Percentiles rank a stretch among this genome's conserved stretches.
Evolutionary conservation across 805 yeast genomes (phyloP).

Genomic region (Nakazawaea wickerhamii): DNA sequence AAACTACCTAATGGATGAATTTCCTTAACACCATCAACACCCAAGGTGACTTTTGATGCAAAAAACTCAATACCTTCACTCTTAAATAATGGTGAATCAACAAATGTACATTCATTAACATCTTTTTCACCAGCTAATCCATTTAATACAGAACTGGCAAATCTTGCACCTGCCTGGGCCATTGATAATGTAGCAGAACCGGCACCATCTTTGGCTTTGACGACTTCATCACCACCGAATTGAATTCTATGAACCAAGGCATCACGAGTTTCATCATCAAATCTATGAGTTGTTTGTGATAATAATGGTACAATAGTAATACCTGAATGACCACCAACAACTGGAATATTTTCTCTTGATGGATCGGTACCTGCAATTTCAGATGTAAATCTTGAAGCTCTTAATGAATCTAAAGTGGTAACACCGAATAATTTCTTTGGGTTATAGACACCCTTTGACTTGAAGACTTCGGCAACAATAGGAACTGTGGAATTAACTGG

Average conservation of each 20-base stretch:
- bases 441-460: slow-evolving; percentile 81
- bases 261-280: slow-evolving; percentile 53
- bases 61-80: slow-evolving; percentile 93
- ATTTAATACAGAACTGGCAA: slow-evolving; percentile 61
- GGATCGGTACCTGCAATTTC: slow-evolving; percentile 71
- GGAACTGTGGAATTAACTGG: slow-evolving; percentile 98
- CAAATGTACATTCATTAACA: slow-evolving; percentile 48
- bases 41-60: slow-evolving; percentile 91
- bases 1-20: slow-evolving; percentile 74
- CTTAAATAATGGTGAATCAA: slow-evolving; percentile 77
- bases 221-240: slow-evolving; percentile 89
- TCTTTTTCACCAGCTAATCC: slow-evolving; percentile 42
- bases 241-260: slow-evolving; percentile 83
- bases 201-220: slow-evolving; percentile 77
- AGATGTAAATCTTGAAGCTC: slow-evolving; percentile 81
- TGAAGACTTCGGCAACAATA: slow-evolving; percentile 88
- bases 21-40: slow-evolving; percentile 82
- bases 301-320: slow-evolving; percentile 91
- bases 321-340: slow-evolving; percentile 98
- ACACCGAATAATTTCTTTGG: slow-evolving; percentile 93
- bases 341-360: slow-evolving; percentile 69
- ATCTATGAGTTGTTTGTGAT: slow-evolving; percentile 73
- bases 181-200: slow-evolving; percentile 83
- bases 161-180: slow-evolving; percentile 82
- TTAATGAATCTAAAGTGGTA: slow-evolving; percentile 87